phyloP scores from a whole-genome alignment of 768 basidiomycete species.

The Mycena olivaceomarginata region DNA sequence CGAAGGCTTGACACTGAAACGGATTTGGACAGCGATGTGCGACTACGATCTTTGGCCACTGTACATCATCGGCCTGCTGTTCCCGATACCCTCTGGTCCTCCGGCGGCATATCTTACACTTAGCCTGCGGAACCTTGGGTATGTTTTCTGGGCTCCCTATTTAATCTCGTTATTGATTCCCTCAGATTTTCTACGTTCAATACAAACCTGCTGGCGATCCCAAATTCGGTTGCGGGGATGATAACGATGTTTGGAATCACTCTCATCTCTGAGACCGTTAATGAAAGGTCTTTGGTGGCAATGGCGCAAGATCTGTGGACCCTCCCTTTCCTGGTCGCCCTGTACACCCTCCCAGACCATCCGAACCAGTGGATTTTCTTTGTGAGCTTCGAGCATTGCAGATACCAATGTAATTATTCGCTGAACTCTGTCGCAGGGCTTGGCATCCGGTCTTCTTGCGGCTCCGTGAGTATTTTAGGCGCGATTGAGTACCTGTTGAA shows the following conservation, averaged over 20 bases:
- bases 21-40: conserved; percentile 71
- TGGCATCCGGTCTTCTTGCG: conserved; percentile 66
- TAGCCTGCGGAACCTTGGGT: conserved; percentile 73
- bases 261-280: conserved; percentile 69
- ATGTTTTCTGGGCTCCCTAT: conserved; percentile 14
- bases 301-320: conserved; percentile 76
- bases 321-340: conserved; percentile 75
- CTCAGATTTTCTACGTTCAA: conserved; percentile 75
- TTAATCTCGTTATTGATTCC: conserved; percentile 6
- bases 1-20: conserved; percentile 70
- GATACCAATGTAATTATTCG: neutral
- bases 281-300: conserved; percentile 72
- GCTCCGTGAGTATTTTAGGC: conserved; percentile 58
- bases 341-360: conserved; percentile 68
- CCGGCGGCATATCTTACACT: conserved; percentile 77
- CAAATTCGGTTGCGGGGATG: conserved; percentile 70
- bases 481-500: conserved; percentile 23
- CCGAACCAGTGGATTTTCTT: conserved; percentile 74
- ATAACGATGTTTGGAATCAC: conserved; percentile 71
- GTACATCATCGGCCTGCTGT: conserved; percentile 75
- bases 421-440: conserved; percentile 52
- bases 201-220: conserved; percentile 78
- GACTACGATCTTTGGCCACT: conserved; percentile 83
- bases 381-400: conserved; percentile 53
- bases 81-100: conserved; percentile 68